Percentiles rank a stretch among this genome's conserved stretches.
These are phyloP conservation scores for Jamesozyma gamospora DNA, from an alignment of 805 yeast species.

Conservation along the genomic window DNA sequence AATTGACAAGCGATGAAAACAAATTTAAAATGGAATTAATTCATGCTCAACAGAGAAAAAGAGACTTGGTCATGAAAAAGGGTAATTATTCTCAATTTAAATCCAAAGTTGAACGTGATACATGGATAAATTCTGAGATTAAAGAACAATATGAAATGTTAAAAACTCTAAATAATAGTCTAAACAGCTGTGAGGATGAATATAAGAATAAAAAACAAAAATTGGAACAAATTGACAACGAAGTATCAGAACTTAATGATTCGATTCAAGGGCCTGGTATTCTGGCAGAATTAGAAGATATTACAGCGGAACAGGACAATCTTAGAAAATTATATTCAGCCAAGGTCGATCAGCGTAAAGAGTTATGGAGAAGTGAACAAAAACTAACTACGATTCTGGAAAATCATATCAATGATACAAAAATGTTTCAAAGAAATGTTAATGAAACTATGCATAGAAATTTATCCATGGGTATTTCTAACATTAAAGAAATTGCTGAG, in stretches of 20 bases:
- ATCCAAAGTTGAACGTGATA: conserved; percentile 48
- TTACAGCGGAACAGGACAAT: conserved; percentile 21
- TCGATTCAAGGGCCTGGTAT: conserved; percentile 31
- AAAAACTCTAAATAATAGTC: conserved; percentile 15
- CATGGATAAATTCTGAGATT: conserved; percentile 54
- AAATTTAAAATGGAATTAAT: conserved; percentile 32
- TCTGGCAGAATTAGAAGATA: conserved; percentile 26
- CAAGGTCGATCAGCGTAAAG: conserved; percentile 57
- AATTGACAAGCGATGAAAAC: conserved; percentile 34
- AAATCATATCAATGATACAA: conserved; percentile 45
- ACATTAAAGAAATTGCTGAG: conserved; percentile 54
- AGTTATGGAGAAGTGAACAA: conserved; percentile 71
- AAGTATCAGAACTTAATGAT: conserved; percentile 29
- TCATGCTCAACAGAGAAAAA: conserved; percentile 42
- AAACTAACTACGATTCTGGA: conserved; percentile 47
- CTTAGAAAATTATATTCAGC: conserved; percentile 35
- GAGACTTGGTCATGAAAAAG: conserved; percentile 57
- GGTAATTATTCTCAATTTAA: conserved; percentile 56
- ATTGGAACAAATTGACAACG: conserved; percentile 20
- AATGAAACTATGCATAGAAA: conserved; percentile 68
- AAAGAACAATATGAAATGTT: conserved; percentile 25
- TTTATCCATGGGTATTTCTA: conserved; percentile 56
- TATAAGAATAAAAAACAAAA: conserved; percentile 11
- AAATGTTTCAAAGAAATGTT: conserved; percentile 48
- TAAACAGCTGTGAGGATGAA: not conserved